Evolutionary conservation across 139 green algal genomes (phyloP), one percentile per base, ranked within the genome.

Genomic region (Parachlorella kessleri): DNA sequence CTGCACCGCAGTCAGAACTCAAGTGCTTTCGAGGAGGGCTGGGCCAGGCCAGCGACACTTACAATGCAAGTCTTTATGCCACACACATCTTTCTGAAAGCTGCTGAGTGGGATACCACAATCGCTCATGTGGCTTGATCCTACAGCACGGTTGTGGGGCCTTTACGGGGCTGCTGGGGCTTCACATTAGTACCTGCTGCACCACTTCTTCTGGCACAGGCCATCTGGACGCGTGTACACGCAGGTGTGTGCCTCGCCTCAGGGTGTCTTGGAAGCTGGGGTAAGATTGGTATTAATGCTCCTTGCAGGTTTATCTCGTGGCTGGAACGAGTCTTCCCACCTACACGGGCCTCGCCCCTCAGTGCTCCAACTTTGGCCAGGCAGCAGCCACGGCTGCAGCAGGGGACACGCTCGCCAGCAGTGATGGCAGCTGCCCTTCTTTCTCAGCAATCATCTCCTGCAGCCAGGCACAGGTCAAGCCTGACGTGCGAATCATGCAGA

Each of bases 251-350:
- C n/a, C n/a, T n/a, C n/a, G n/a, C n/a, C n/a, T n/a, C n/a, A n/a
- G n/a, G n/a, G n/a, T n/a, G n/a, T n/a, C n/a, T n/a, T n/a, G n/a
- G n/a, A n/a, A n/a, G n/a, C n/a, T n/a, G n/a, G n/a, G n/a, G n/a
- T n/a, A n/a, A n/a, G n/a, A n/a, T n/a, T n/a, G n/a, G n/a, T n/a
- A n/a, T n/a, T n/a, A n/a, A n/a, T n/a, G n/a, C n/a, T n/a, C n/a
- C 1, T 32, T 74, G 41, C 75, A 85, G 81, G 66, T 85, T 23
- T 85, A 80, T 30, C n/a, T 85, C 53, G 81, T 85, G 26, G 81
- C 81, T n/a, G 55, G 35, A 24, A 81, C 75, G 21, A 75, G 40
- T 18, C 48, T 78, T 23, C 73, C 81, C 21, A 83, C 75, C 36
- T 76, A 74, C 42, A 85, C 73, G 3, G 81, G 81, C 42, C 66